phyloP scores from a whole-genome alignment of 495 filamentous ascomycete species.

The Evernia prunastri region DNA sequence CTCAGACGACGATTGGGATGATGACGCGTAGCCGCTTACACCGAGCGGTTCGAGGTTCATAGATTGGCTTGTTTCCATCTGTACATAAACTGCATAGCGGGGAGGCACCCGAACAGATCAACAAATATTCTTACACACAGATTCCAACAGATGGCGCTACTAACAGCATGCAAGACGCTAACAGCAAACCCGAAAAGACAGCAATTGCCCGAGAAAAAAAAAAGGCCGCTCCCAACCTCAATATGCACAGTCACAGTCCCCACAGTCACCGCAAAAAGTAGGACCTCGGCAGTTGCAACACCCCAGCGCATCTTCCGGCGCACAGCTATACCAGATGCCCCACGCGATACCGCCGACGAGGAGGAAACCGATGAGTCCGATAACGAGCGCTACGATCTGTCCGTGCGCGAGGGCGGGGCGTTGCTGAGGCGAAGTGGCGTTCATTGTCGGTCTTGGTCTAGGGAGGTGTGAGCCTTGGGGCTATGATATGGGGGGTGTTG shows the following conservation, averaged over 20 bases:
- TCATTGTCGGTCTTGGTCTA: not conserved
- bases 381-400: not conserved
- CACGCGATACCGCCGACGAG: not conserved
- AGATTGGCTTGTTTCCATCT: not conserved
- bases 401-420: not conserved
- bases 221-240: not conserved
- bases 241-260: not conserved
- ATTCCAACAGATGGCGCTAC: no score
- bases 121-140: not conserved
- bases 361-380: no score
- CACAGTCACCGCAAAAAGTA: not conserved
- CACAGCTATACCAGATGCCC: not conserved
- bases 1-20: not conserved
- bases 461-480: not conserved
- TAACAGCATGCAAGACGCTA: not conserved
- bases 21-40: not conserved
- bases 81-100: not conserved
- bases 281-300: not conserved
- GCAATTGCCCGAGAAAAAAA: not conserved
- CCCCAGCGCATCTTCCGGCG: not conserved
- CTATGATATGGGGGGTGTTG: not conserved
- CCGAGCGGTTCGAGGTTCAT: not conserved
- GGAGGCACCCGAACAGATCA: not conserved
- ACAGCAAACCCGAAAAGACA: not conserved
- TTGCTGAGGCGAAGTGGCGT: not conserved